A percentile compares a stretch with the other conserved stretches of the same genome.
Conservation (phyloP, 768 basidiomycete genomes). For the Leccinum disarticulatum region DNA sequence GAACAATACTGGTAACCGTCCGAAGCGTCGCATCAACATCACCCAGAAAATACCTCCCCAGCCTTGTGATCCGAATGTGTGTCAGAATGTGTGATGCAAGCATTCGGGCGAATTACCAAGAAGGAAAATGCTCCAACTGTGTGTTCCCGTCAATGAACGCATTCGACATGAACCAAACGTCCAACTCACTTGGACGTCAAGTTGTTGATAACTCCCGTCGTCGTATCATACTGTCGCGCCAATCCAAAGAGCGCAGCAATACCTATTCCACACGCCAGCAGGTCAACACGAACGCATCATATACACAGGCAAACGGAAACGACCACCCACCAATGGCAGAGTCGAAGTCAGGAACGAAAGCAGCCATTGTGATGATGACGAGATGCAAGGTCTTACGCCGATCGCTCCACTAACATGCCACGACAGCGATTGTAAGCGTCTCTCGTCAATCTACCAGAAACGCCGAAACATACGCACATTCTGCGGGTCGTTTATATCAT, state of each 20-base stretch:
- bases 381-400: constrained; percentile 46
- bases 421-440: background rate
- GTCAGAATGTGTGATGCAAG: constrained; percentile 9
- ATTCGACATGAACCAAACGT: background rate
- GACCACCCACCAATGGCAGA: constrained; percentile 45
- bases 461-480: constrained; percentile 37
- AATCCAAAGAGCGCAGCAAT: constrained; percentile 52
- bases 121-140: constrained; percentile 49
- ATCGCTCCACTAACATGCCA: constrained; percentile 40
- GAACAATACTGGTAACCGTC: constrained; percentile 32
- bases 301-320: background rate
- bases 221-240: constrained; percentile 44
- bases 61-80: constrained; percentile 12
- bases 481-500: constrained; percentile 53
- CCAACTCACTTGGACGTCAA: constrained; percentile 43
- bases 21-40: constrained; percentile 31
- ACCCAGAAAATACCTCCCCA: constrained; percentile 34
- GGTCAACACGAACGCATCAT: background rate
- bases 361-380: constrained; percentile 48
- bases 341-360: constrained; percentile 55
- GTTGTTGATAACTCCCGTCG: constrained; percentile 49
- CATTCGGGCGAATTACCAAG: constrained; percentile 30
- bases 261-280: constrained; percentile 27
- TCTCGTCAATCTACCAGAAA: background rate
- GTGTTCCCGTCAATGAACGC: constrained; percentile 1